Conservation (phyloP, 306 rosid species). For the Cajanus cajan region DNA sequence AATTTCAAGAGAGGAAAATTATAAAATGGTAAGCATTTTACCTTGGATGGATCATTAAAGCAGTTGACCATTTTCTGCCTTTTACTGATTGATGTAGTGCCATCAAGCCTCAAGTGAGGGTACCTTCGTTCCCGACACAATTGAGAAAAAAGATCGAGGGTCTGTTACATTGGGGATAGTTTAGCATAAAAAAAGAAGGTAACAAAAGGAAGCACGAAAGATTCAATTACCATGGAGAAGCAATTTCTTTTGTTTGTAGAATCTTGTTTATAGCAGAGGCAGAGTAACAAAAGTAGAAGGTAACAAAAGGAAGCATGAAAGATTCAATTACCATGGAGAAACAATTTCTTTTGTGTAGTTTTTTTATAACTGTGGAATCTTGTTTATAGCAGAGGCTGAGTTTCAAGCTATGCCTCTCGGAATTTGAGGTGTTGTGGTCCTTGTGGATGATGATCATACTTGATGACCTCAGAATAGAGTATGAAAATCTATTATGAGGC, state of each 20-base stretch:
- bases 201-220: not conserved
- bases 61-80: conserved; percentile 91
- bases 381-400: not conserved
- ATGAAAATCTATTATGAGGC: not conserved
- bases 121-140: conserved; percentile 92
- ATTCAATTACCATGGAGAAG: conserved; percentile 17
- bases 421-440: not conserved
- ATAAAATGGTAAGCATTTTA: conserved; percentile 22
- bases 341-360: not conserved
- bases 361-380: not conserved
- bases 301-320: conserved; percentile 2
- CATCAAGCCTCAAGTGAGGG: conserved; percentile 93
- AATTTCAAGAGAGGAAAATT: not conserved
- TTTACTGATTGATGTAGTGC: conserved; percentile 87
- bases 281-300: too few species aligned
- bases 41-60: conserved; percentile 82
- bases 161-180: conserved; percentile 52
- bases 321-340: conserved; percentile 15
- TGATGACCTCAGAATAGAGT: not conserved
- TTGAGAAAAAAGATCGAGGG: conserved; percentile 92
- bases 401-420: not conserved
- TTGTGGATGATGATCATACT: not conserved
- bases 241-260: not conserved
- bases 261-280: not conserved
- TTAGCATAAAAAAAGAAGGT: conserved; percentile 22